These are phyloP conservation scores for Forsythia viridissima DNA, from an alignment of 257 asterid genomes.

Conservation along the genomic window DNA sequence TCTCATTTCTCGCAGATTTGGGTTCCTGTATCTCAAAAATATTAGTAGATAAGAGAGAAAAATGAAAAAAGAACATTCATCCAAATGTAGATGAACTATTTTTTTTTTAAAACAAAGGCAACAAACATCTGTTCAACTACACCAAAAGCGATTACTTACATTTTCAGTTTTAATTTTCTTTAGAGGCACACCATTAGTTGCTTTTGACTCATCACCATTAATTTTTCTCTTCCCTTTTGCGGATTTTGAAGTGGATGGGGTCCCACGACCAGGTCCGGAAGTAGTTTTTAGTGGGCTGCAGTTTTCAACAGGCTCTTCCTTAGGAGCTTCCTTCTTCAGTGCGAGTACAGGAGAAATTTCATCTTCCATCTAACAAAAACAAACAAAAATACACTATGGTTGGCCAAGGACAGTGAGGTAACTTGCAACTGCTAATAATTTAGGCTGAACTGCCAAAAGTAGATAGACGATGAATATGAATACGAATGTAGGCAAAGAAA, in stretches of 20 bases:
- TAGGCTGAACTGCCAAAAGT: too few relatives aligned
- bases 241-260: slow-evolving; percentile 67
- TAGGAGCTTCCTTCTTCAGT: slow-evolving; percentile 78
- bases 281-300: slow-evolving; percentile 64
- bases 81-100: not conserved
- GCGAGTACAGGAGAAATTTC: slow-evolving; percentile 81
- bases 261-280: slow-evolving; percentile 62
- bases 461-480: too few relatives aligned
- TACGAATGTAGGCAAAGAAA: not conserved
- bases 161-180: slow-evolving; percentile 85
- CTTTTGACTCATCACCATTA: slow-evolving; percentile 68
- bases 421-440: too few relatives aligned
- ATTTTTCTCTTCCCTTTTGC: slow-evolving; percentile 77
- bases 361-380: slow-evolving; percentile 55
- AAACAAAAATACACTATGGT: slow-evolving; percentile 6
- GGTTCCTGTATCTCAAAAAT: slow-evolving; percentile 44
- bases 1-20: slow-evolving; percentile 64
- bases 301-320: slow-evolving; percentile 78
- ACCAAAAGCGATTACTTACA: slow-evolving; percentile 37
- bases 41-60: not conserved
- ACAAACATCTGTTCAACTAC: slow-evolving; percentile 2
- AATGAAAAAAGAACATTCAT: not conserved
- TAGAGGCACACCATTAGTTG: slow-evolving; percentile 57
- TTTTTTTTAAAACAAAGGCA: not conserved
- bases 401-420: not conserved